Base-by-base conservation (phyloP, 2,329 filamentous ascomycete species). In the Penicillium sp. region DNA sequence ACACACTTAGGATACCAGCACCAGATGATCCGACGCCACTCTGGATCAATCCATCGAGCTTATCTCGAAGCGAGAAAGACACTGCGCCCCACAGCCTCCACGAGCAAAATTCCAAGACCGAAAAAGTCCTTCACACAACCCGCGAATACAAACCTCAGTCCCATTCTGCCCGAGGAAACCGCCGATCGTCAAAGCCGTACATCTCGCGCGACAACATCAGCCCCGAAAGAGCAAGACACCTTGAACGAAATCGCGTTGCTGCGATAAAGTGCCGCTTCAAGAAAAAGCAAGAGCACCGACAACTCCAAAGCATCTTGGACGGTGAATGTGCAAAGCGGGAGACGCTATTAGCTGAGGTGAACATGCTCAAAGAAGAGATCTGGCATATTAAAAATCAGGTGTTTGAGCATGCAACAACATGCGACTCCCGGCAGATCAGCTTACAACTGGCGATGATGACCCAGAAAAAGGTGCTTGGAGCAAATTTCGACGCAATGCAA, bases 181-280 rank as follows among this genome's bases (percentile, higher is more conserved):
- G 42, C n/a, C 42, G 27, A 13, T 18, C n/a, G 14, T 39, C 42
- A 5, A 44, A 22, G 13, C 18, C 27, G 18, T 25, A 45, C 7
- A 35, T 31, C 9, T 16, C 35, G 10, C 24, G 40, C 14, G 45
- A 45, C 5, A 20, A 44, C 1, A 14, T 46, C 25, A 45, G 33
- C 11, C 51, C 42, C 22, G 36, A 41, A 18, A 43, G 51, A 31
- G 38, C 44, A 22, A 40, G 36, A 27, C 38, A 46, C 24, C 51
- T 53, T 22, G 51, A 53, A 31, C 51, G 51, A 5, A 53, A 50
- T 33, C 51, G 51, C 11, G n/a, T 42, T n/a, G 51, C 51, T 18
- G 46, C 41, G 7, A 51, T 27, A 25, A 53, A 46, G 42, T 50
- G 46, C 42, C 46, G 51, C 11, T 16, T 36, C 8, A 53, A 53